Evolutionary conservation across 2,329 filamentous ascomycete genomes (phyloP).

Genomic region (Apiospora aurea): DNA sequence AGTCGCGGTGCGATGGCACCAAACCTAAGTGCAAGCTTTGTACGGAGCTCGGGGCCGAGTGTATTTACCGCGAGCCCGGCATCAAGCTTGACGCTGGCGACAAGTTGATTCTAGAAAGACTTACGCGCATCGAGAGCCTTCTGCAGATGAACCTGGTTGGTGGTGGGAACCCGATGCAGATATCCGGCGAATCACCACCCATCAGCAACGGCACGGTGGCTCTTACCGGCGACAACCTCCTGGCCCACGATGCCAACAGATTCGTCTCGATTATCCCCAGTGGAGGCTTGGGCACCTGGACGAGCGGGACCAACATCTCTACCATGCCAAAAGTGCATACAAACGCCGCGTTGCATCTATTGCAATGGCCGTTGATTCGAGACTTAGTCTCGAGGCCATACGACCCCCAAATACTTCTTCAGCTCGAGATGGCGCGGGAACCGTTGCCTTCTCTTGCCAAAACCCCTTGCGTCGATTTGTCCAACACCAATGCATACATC

Average conservation of each 20-base stretch:
- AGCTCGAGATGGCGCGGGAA: constrained; percentile 81
- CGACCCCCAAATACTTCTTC: constrained; percentile 81
- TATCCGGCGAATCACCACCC: constrained; percentile 69
- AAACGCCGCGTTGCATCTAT: constrained; percentile 77
- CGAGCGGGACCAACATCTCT: constrained; percentile 72
- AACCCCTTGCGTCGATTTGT: constrained; percentile 72
- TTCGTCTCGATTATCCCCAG: constrained; percentile 65
- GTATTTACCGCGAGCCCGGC: constrained; percentile 83
- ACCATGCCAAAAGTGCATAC: constrained; percentile 88
- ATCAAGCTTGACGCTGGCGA: constrained; percentile 89
- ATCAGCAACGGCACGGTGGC: constrained; percentile 67
- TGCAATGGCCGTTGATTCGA: constrained; percentile 82
- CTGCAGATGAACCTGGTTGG: constrained; percentile 73
- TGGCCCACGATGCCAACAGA: constrained; percentile 53
- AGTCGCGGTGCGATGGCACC: constrained; percentile 79
- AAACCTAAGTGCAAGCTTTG: constrained; percentile 87
- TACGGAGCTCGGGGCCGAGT: constrained; percentile 81
- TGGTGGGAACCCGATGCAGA: constrained; percentile 57
- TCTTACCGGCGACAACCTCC: constrained; percentile 64
- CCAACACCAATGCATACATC: constrained; percentile 77
- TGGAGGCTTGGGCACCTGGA: constrained; percentile 77
- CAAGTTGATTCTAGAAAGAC: constrained; percentile 82
- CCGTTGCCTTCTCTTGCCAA: constrained; percentile 73
- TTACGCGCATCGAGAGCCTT: constrained; percentile 79
- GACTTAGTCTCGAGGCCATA: constrained; percentile 80